phyloP scores from a whole-genome alignment of 176 grass and related monocot genomes.

The Ananas comosus region DNA sequence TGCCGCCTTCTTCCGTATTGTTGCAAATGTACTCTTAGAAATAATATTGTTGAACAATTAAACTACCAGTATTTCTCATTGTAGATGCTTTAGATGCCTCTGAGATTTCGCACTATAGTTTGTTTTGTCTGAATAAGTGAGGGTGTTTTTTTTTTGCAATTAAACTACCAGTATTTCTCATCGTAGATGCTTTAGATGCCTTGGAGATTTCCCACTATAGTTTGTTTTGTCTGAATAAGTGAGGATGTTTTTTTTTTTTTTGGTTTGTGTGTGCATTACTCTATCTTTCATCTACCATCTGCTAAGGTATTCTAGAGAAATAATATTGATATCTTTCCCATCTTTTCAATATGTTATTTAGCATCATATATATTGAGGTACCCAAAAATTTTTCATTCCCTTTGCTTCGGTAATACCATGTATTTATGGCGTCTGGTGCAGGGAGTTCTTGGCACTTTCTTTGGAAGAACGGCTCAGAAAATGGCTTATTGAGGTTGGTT shows the following conservation, averaged over 20 bases:
- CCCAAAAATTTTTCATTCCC: neutral
- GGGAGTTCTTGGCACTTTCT: conserved; percentile 37
- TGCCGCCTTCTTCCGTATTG: neutral
- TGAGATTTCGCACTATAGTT: neutral
- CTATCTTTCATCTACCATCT: too few species aligned
- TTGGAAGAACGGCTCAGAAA: conserved; percentile 50
- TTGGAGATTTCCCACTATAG: neutral
- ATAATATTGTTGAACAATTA: neutral
- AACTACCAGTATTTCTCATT: neutral
- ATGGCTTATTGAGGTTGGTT: conserved; percentile 61
- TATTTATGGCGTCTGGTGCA: conserved; percentile 2
- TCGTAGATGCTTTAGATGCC: neutral
- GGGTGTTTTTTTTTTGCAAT: neutral
- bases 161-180: neutral
- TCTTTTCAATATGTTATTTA: too few species aligned
- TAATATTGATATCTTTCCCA: too few species aligned
- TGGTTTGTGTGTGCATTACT: too few species aligned
- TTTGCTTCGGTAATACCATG: neutral
- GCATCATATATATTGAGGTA: neutral
- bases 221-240: neutral
- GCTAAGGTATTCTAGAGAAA: too few species aligned
- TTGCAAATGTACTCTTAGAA: neutral
- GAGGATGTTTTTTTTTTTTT: too few species aligned
- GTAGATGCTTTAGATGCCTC: neutral
- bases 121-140: neutral